Evolutionary conservation across 192 early-diverging fungal species (phyloP), one percentile per base, ranked within the genome.

Genomic region (Diversispora epigaea): DNA sequence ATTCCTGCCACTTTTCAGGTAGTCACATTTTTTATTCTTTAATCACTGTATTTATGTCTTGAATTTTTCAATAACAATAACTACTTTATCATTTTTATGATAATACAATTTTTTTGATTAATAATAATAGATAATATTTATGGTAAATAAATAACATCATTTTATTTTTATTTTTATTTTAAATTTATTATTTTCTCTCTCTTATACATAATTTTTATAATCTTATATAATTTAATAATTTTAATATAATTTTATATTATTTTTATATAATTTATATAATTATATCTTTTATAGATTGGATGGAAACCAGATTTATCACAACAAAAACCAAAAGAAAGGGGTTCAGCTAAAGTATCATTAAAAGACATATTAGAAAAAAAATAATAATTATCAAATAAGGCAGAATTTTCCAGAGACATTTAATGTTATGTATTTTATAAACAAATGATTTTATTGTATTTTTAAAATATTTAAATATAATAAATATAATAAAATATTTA

Each of bases 1-100:
- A 85, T 98, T 60, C 95, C 96, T 21, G 96, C 96, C 7, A 98
- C 96, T 11, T 98, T 98, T 80, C 93, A 96, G 76, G 87, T 93
- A 69, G 25, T 14, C 4, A 1, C 0, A 22, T 32, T 45, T 49
- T 22, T 55, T 15, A 21, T 55, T 68, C 40, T 6, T 19, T 47
- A 15, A 25, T 41, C 17, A 15, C 3, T 54, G 25, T 32, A 32
- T 32, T 32, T 32, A 32, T 32, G 25, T 32, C 25, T 32, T 32
- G 2, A 32, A 32, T 32, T 32, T 32, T 32, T 32, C 25, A 32
- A 32, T 32, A 32, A 32, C 25, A 32, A 32, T 32, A 32, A 32
- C 25, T 32, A 32, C 22, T 21, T 6, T 4, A 15, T 49, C 0
- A 22, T 52, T 8, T n/a, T 47, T 50, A 69, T 8, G 8, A 39